Evolutionary conservation across 2,329 filamentous ascomycete genomes (phyloP).

Genomic region (Xylogone sp.): DNA sequence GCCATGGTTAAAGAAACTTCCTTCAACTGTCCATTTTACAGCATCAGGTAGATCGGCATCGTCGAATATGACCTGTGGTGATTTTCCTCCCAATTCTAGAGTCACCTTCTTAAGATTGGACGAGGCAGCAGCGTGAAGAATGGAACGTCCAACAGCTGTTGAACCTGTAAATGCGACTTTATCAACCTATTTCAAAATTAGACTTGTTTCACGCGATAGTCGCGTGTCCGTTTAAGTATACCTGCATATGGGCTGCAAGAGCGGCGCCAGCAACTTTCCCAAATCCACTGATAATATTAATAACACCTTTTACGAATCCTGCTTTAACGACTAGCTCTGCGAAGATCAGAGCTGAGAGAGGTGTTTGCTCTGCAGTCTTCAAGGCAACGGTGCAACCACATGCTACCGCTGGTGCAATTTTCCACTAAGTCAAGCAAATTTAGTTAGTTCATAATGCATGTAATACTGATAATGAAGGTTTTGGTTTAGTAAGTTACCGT

Average conservation of each 20-base stretch:
- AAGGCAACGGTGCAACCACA: conserved; percentile 55
- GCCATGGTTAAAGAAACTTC: conserved; percentile 28
- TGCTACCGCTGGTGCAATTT: conserved; percentile 64
- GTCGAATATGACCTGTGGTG: background rate
- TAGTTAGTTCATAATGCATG: too few relatives aligned
- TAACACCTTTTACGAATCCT: conserved; percentile 70
- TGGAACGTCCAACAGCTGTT: conserved; percentile 62
- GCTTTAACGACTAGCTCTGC: conserved; percentile 64
- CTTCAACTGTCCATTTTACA: conserved; percentile 43
- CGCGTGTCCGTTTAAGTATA: too few relatives aligned
- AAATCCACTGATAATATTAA: conserved; percentile 69
- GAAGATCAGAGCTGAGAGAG: conserved; percentile 58
- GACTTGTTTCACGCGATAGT: too few relatives aligned
- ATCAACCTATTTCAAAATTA: conserved; percentile 40
- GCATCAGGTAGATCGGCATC: background rate
- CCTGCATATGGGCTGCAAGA: conserved; percentile 56
- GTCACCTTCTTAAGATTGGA: background rate
- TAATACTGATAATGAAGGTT: too few relatives aligned
- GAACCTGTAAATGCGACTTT: conserved; percentile 76
- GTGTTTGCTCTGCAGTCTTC: conserved; percentile 62
- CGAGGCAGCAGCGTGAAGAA: conserved; percentile 63
- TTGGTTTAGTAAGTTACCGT: conserved; percentile 29
- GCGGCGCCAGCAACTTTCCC: conserved; percentile 63
- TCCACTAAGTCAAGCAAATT: conserved; percentile 41
- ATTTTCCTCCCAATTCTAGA: background rate